Evolutionary conservation across 257 asterid genomes (phyloP).

Genomic region (Henckelia pumila): DNA sequence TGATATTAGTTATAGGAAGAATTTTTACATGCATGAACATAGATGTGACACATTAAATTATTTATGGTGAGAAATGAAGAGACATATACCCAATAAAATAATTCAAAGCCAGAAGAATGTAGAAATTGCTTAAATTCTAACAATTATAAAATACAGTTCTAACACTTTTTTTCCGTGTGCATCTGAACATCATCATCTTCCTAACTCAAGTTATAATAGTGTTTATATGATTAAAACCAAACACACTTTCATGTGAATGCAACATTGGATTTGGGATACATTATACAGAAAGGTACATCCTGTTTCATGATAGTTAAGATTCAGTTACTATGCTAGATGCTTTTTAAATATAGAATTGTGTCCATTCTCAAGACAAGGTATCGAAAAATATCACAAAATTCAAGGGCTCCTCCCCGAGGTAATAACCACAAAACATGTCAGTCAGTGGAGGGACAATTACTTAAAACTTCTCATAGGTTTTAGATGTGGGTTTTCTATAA

Average conservation of each 20-base stretch:
- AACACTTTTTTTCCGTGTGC: neutral
- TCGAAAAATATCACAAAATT: neutral
- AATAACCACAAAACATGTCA: too few relatives aligned
- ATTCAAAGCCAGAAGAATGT: too few relatives aligned
- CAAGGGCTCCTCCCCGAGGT: too few relatives aligned
- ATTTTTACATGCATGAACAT: neutral
- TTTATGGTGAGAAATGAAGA: too few relatives aligned
- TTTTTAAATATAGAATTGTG: neutral
- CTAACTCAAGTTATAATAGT: neutral
- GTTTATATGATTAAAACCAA: too few relatives aligned
- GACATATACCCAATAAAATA: too few relatives aligned
- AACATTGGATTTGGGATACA: neutral
- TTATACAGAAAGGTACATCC: neutral
- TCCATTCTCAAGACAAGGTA: neutral
- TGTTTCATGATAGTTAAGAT: neutral
- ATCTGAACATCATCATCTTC: neutral
- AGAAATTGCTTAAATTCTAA: too few relatives aligned
- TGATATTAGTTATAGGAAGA: conserved; percentile 2
- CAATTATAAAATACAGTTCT: too few relatives aligned
- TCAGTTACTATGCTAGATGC: neutral
- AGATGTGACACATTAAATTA: too few relatives aligned
- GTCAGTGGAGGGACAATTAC: too few relatives aligned
- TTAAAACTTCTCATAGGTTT: too few relatives aligned
- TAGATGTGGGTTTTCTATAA: neutral
- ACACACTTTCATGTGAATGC: neutral